Conservation (phyloP, 495 filamentous ascomycete genomes). For the Parmelia sp. region DNA sequence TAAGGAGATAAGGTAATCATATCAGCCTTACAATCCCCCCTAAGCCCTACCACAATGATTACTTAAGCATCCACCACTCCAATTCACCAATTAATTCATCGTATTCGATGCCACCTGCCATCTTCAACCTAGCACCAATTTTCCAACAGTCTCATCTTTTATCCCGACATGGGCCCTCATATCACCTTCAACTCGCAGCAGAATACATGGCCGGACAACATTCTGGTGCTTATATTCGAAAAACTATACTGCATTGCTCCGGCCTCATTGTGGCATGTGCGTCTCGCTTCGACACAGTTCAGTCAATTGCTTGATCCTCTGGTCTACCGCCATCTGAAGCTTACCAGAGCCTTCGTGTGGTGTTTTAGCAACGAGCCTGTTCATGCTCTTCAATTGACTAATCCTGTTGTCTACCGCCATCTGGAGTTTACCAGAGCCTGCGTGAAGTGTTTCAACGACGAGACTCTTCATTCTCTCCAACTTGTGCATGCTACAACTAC, state of each 20-base stretch:
- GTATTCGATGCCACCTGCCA: too few relatives aligned
- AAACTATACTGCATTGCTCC: not conserved
- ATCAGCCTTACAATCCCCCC: not conserved
- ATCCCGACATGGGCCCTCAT: not conserved
- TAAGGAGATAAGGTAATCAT: not conserved
- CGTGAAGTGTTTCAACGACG: not conserved
- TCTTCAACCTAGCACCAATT: too few relatives aligned
- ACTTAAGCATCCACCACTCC: too few relatives aligned
- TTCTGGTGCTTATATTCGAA: not conserved
- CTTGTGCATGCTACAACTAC: not conserved
- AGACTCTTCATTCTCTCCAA: not conserved
- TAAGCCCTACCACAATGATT: too few relatives aligned
- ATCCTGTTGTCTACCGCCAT: not conserved
- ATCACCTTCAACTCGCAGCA: not conserved
- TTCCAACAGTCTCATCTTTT: not conserved
- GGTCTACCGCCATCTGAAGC: not conserved
- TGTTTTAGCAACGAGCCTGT: not conserved
- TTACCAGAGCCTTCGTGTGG: not conserved
- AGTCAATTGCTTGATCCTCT: not conserved
- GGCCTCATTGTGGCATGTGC: not conserved
- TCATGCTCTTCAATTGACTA: not conserved
- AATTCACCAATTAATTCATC: too few relatives aligned
- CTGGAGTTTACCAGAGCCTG: not conserved
- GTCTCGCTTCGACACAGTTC: not conserved
- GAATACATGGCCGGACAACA: not conserved